Evolutionary conservation across 2,329 filamentous ascomycete genomes (phyloP).

Genomic region (Erysiphe neolycopersici): DNA sequence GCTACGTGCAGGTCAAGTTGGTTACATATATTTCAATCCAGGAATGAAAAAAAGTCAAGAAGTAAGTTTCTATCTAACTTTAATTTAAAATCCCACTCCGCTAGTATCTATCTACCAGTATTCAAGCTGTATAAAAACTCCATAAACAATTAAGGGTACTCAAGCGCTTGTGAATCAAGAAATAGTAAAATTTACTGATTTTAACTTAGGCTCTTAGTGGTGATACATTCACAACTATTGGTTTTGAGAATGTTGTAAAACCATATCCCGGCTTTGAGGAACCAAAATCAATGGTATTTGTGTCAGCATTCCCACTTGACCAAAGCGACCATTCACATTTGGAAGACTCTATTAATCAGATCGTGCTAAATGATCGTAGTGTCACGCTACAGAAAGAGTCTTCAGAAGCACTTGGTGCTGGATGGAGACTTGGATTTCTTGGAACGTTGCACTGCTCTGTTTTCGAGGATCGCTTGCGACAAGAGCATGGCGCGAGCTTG

Average conservation of each 20-base stretch:
- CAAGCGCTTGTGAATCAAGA: too few species aligned
- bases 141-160: too few species aligned
- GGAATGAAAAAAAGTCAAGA: constrained; percentile 95
- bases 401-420: constrained; percentile 76
- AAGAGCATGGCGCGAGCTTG: constrained; percentile 83
- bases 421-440: constrained; percentile 81
- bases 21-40: constrained; percentile 91
- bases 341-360: constrained; percentile 80
- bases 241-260: constrained; percentile 48
- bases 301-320: constrained; percentile 85
- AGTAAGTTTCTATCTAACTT: constrained; percentile 1
- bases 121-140: too few species aligned
- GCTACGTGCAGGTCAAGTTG: constrained; percentile 76
- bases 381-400: constrained; percentile 86
- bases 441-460: constrained; percentile 98
- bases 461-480: constrained; percentile 79
- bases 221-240: constrained; percentile 73
- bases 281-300: constrained; percentile 96
- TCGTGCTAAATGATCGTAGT: constrained; percentile 83
- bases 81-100: neutral
- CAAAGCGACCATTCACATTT: constrained; percentile 65
- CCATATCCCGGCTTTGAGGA: constrained; percentile 84
- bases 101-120: neutral
- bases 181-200: neutral
- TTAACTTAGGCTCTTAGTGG: constrained; percentile 46